Base-by-base conservation (phyloP, 257 asterid species). In the Linaria vulgaris region DNA sequence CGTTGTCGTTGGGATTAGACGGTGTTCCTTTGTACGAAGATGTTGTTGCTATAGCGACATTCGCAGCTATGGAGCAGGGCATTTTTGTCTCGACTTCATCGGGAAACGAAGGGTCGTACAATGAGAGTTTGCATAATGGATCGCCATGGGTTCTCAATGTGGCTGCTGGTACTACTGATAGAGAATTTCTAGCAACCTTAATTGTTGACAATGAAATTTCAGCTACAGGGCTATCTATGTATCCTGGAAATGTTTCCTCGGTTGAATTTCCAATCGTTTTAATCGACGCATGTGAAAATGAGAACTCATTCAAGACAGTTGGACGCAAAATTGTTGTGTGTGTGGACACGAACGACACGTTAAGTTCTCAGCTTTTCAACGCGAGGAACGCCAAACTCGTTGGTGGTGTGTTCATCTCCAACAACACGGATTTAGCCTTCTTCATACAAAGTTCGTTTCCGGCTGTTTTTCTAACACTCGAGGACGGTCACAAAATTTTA, bases 141-240 rank as follows among this genome's bases (percentile, higher is more conserved):
- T 77, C 45, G 2, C 83, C 88, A 11, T 77, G 88, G 88, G 79
- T 80, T 31, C 78, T 80, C 44, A 79, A 80, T 19, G 85, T 79
- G 11, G 85, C 82, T 24, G 88, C 82, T 15, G 82, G 88, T 1
- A 77, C 83, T 0, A 41, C 77, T 24, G 88, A 82, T 46, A 74
- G 88, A 0, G 66, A 73, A n/a, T 79, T 82, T 46, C 56, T 31
- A 3, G 83, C 80, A 3, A 75, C 38, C 5, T 19, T 80, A 20
- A 52, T 44, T 21, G 67, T 82, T 14, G 85, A 68, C 20, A 82
- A 79, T 56, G 85, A 79, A 59, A 46, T 69, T 59, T 70, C 76
- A 0, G 60, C 72, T 8, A n/a, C 70, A 0, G 88, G 86, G 0
- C 68, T 72, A 38, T 72, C 85, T 9, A 78, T 79, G 5, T 82